Base-by-base conservation (phyloP, 2,329 filamentous ascomycete species). In the Coniella lustricola region DNA sequence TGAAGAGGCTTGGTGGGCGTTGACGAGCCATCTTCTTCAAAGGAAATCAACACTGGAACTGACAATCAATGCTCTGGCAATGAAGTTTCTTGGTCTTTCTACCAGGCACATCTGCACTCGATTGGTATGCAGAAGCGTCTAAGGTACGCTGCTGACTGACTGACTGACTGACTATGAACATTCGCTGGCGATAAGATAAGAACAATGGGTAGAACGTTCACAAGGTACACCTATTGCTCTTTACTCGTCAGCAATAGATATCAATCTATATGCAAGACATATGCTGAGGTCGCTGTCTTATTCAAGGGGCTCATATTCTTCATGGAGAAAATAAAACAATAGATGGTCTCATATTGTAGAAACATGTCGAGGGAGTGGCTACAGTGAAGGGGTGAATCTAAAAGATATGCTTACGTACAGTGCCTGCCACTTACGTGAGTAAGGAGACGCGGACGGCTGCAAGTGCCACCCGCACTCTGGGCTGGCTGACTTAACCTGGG, bases 1-100 rank as follows among this genome's bases (percentile, higher is more conserved):
- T 79, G 7, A 56, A 44, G 9, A 85, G 62, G 54, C 58, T 71
- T 0, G 75, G 76, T 2, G 75, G 77, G 5, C 16, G 16, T n/a
- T 14, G 34, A 32, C 21, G 14, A 14, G 7, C 29, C 50, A 52
- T 52, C 39, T 5, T 44, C 17, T 14, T 17, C 34, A 17, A 25
- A 16, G 9, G 7, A 10, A 17, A 18, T 35, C 14, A 17, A 17
- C 34, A n/a, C n/a, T n/a, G n/a, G n/a, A 36, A 17, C 14, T 36
- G 3, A n/a, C 34, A 36, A 4, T 5, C 18, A 17, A 8, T 2
- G 34, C 10, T n/a, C n/a, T n/a, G n/a, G n/a, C n/a, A n/a, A n/a
- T n/a, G n/a, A n/a, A n/a, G n/a, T n/a, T n/a, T n/a, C n/a, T n/a
- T n/a, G n/a, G n/a, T 29, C 25, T 29, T 29, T 29, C 25, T 10